Conservation (phyloP, 805 yeast genomes). For the Saccharomyces eubayanus region DNA sequence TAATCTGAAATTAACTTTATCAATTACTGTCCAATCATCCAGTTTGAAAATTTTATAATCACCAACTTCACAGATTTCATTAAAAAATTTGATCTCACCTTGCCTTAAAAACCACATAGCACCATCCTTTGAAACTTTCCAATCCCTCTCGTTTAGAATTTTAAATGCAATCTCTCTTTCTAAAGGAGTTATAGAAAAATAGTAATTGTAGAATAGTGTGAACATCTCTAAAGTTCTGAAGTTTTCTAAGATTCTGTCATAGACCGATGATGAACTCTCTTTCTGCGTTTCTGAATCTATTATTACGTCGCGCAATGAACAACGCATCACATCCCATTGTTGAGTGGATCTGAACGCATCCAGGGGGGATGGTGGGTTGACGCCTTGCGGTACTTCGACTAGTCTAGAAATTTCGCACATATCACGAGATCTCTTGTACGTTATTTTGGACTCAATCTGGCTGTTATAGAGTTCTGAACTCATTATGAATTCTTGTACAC, state of each 20-base stretch:
- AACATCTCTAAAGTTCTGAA: slow-evolving; percentile 28
- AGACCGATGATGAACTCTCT: neutral
- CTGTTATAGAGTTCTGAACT: slow-evolving; percentile 21
- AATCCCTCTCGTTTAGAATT: slow-evolving; percentile 31
- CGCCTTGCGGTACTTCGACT: slow-evolving; percentile 21
- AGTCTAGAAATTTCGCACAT: slow-evolving; percentile 22
- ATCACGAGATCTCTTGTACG: slow-evolving; percentile 25
- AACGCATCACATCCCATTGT: slow-evolving; percentile 28
- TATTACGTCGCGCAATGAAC: slow-evolving; percentile 11
- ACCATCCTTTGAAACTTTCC: slow-evolving; percentile 31
- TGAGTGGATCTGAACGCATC: slow-evolving; percentile 30
- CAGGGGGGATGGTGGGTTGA: slow-evolving; percentile 30
- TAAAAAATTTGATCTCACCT: slow-evolving; percentile 32
- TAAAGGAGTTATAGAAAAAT: slow-evolving; percentile 35
- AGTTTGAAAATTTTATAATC: slow-evolving; percentile 39
- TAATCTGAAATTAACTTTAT: slow-evolving; percentile 34
- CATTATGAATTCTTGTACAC: slow-evolving; percentile 30
- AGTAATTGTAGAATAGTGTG: slow-evolving; percentile 38
- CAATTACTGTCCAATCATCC: slow-evolving; percentile 37
- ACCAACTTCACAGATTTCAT: slow-evolving; percentile 36
- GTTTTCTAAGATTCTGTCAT: slow-evolving; percentile 14
- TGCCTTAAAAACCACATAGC: slow-evolving; percentile 36
- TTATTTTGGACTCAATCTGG: slow-evolving; percentile 15
- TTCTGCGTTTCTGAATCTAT: slow-evolving; percentile 5
- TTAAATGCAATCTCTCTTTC: slow-evolving; percentile 34